Conservation (phyloP, 768 basidiomycete genomes). For the Paxillus ammoniavirescens region DNA sequence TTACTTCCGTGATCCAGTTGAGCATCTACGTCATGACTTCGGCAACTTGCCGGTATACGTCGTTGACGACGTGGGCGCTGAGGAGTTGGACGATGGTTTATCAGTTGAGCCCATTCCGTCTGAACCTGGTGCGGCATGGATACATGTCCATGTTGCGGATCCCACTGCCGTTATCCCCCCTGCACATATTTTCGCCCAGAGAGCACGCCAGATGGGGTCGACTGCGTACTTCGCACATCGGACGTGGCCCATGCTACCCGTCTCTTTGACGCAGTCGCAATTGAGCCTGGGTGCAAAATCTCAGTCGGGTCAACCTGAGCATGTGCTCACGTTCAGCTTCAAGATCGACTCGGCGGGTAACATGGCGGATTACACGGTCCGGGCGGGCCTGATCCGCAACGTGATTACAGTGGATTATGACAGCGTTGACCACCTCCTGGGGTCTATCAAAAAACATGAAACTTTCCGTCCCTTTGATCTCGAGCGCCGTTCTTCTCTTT, state of each 20-base stretch:
- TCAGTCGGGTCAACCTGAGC: constrained; percentile 40
- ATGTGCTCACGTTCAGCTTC: constrained; percentile 77
- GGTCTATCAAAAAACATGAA: constrained; percentile 12
- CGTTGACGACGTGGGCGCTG: constrained; percentile 75
- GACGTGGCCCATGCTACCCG: constrained; percentile 73
- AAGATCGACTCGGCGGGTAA: constrained; percentile 60
- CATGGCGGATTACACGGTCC: constrained; percentile 68
- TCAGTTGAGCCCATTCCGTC: constrained; percentile 70
- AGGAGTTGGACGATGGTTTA: constrained; percentile 93
- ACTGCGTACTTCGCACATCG: constrained; percentile 67
- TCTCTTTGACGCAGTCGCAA: constrained; percentile 45
- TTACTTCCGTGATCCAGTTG: constrained; percentile 60
- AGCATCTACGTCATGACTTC: constrained; percentile 81
- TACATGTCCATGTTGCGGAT: constrained; percentile 93
- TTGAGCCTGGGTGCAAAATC: constrained; percentile 47
- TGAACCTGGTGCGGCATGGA: constrained; percentile 66
- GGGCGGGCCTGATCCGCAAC: constrained; percentile 73
- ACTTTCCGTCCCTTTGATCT: constrained; percentile 23
- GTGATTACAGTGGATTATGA: constrained; percentile 64
- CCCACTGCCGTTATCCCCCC: constrained; percentile 80
- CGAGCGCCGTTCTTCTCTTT: neutral
- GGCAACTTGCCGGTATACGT: constrained; percentile 79
- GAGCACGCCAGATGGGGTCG: constrained; percentile 50
- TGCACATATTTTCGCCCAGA: constrained; percentile 55
- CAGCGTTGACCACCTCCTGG: constrained; percentile 55